Evolutionary conservation across 2,329 filamentous ascomycete genomes (phyloP).

Genomic region (Coleophoma cylindrospora): DNA sequence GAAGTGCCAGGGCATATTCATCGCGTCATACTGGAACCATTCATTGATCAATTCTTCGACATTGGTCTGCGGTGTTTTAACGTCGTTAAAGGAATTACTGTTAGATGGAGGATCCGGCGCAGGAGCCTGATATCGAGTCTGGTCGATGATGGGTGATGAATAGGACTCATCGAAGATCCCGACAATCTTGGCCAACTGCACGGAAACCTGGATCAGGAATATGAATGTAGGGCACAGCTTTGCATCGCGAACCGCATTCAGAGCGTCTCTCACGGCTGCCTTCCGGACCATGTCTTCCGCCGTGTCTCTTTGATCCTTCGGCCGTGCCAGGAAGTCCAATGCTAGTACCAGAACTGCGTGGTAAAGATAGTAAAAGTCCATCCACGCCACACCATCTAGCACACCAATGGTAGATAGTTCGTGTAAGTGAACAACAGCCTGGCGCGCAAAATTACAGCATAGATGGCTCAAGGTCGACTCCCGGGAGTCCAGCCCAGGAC

Average conservation of each 20-base stretch:
- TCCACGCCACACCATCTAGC: conserved; percentile 23
- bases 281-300: conserved; percentile 19
- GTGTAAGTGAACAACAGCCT: conserved; percentile 15
- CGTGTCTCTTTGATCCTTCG: conserved; percentile 20
- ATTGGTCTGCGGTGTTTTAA: conserved; percentile 1
- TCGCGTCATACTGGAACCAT: conserved; percentile 20
- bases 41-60: conserved; percentile 11
- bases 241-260: conserved; percentile 15
- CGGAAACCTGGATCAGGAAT: conserved; percentile 20
- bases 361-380: conserved; percentile 25
- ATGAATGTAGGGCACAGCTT: conserved; percentile 22
- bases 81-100: background rate
- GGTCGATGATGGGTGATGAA: background rate
- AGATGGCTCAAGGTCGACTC: conserved; percentile 18
- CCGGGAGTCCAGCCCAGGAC: conserved; percentile 13
- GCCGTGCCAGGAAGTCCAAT: conserved; percentile 24
- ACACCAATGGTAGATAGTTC: conserved; percentile 15
- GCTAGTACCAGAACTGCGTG: conserved; percentile 22
- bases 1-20: conserved; percentile 18
- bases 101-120: background rate
- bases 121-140: background rate
- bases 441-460: conserved; percentile 18
- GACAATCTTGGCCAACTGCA: conserved; percentile 25
- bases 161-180: conserved; percentile 18
- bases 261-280: conserved; percentile 20